Evolutionary conservation across 805 yeast genomes (phyloP).

Genomic region (Kodamaea neixiangensis): DNA sequence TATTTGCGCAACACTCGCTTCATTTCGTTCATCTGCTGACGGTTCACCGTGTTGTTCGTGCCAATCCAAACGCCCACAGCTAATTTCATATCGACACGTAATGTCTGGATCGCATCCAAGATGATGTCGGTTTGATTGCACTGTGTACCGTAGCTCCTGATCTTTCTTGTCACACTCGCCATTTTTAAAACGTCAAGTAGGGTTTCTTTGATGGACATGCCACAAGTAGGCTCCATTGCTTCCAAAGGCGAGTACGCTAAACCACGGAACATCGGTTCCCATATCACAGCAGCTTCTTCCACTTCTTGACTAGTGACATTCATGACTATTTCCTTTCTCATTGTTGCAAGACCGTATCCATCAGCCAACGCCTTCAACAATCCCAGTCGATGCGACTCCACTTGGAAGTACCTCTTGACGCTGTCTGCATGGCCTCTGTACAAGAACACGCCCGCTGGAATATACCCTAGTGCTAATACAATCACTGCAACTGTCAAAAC

Average conservation of each 20-base stretch:
- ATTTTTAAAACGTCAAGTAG: slow-evolving; percentile 56
- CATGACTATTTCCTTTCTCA: neutral
- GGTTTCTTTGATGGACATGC: slow-evolving; percentile 48
- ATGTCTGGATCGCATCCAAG: slow-evolving; percentile 51
- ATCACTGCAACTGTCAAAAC: slow-evolving; percentile 13
- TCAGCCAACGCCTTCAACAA: slow-evolving; percentile 9
- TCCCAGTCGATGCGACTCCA: slow-evolving; percentile 19
- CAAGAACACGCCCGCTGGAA: slow-evolving; percentile 13
- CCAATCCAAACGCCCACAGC: slow-evolving; percentile 68
- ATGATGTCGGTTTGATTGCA: slow-evolving; percentile 57
- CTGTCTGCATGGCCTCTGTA: slow-evolving; percentile 3
- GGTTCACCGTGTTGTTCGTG: slow-evolving; percentile 43
- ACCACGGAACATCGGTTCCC: slow-evolving; percentile 45
- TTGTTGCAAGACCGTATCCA: slow-evolving; percentile 3
- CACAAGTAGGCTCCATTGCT: slow-evolving; percentile 57
- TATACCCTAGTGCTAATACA: slow-evolving; percentile 17
- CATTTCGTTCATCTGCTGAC: slow-evolving; percentile 48
- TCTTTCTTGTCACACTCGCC: slow-evolving; percentile 57
- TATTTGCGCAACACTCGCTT: slow-evolving; percentile 40
- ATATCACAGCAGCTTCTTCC: neutral
- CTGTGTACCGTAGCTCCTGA: slow-evolving; percentile 62
- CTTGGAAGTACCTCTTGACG: slow-evolving; percentile 23
- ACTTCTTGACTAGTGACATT: neutral
- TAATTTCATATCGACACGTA: slow-evolving; percentile 55
- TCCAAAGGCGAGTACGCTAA: slow-evolving; percentile 60